Percentiles rank a stretch among this genome's conserved stretches.
phyloP scores from a whole-genome alignment of 2,329 filamentous ascomycete species.

The Aspergillus piperis region DNA sequence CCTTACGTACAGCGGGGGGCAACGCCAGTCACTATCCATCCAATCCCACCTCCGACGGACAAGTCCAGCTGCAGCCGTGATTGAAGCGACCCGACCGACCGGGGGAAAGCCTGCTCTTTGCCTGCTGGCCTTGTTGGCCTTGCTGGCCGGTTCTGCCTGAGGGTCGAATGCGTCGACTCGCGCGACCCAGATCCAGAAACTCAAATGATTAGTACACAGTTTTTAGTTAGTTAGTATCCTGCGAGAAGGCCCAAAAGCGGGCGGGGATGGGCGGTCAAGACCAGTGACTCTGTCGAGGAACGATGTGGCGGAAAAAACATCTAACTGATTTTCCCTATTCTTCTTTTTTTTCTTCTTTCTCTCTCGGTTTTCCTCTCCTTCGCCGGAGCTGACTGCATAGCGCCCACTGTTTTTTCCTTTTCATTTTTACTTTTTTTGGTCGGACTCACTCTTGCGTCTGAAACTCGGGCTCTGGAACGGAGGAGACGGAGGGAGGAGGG shows the following conservation, averaged over 20 bases:
- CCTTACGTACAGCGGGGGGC: neutral
- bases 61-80: conserved; percentile 16
- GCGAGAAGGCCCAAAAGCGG: conserved; percentile 23
- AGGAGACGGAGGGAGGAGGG: neutral
- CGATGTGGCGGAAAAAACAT: conserved; percentile 20
- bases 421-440: neutral
- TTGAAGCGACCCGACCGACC: conserved; percentile 4
- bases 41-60: conserved; percentile 6
- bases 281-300: neutral
- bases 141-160: neutral
- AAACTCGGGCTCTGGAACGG: conserved; percentile 18
- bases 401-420: neutral
- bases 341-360: conserved; percentile 5
- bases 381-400: neutral
- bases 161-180: neutral
- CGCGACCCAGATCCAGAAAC: conserved; percentile 3
- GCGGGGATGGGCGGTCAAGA: conserved; percentile 14
- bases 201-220: no score
- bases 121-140: no score
- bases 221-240: conserved; percentile 4
- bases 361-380: no score
- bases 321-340: neutral
- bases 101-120: neutral
- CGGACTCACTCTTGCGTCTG: conserved; percentile 8
- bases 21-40: neutral